A percentile compares a stretch with the other conserved stretches of the same genome.
Conservation (phyloP, 1,284 basidiomycete genomes). For the Ganoderma lucidum region DNA sequence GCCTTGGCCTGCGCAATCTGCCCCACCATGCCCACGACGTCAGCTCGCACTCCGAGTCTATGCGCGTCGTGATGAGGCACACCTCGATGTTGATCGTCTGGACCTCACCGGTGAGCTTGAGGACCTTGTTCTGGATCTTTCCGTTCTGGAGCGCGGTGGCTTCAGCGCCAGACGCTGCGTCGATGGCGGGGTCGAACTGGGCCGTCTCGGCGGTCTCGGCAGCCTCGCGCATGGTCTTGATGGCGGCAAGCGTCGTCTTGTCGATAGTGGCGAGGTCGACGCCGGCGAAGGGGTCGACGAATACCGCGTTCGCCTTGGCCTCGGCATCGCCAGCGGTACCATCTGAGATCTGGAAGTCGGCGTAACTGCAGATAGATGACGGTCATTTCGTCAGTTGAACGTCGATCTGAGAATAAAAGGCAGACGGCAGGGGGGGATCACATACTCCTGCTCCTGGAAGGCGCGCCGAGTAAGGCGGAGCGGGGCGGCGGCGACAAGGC, state of each 20-base stretch:
- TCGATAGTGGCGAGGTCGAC: constrained; percentile 48
- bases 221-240: constrained; percentile 54
- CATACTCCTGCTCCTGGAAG: constrained; percentile 28
- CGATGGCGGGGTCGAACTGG: constrained; percentile 53
- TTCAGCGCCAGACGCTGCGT: constrained; percentile 47
- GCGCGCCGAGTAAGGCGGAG: constrained; percentile 25
- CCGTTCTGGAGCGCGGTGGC: constrained; percentile 52
- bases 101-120: constrained; percentile 55
- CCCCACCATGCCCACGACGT: not conserved
- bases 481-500: constrained; percentile 27
- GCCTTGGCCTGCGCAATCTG: constrained; percentile 50
- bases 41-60: not conserved
- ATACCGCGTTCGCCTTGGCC: constrained; percentile 52
- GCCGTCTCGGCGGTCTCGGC: constrained; percentile 55
- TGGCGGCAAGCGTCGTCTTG: constrained; percentile 38
- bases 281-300: constrained; percentile 49
- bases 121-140: constrained; percentile 61
- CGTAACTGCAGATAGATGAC: constrained; percentile 41
- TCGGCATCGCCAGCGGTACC: constrained; percentile 50
- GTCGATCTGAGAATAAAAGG: too few species aligned
- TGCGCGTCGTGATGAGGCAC: constrained; percentile 4
- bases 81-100: constrained; percentile 50
- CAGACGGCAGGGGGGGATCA: not conserved
- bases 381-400: not conserved
- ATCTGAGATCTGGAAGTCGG: constrained; percentile 56